These are phyloP conservation scores for Entelexis paramagnoliae DNA, from an alignment of 1,139 yeast genomes.

Conservation along the genomic window DNA sequence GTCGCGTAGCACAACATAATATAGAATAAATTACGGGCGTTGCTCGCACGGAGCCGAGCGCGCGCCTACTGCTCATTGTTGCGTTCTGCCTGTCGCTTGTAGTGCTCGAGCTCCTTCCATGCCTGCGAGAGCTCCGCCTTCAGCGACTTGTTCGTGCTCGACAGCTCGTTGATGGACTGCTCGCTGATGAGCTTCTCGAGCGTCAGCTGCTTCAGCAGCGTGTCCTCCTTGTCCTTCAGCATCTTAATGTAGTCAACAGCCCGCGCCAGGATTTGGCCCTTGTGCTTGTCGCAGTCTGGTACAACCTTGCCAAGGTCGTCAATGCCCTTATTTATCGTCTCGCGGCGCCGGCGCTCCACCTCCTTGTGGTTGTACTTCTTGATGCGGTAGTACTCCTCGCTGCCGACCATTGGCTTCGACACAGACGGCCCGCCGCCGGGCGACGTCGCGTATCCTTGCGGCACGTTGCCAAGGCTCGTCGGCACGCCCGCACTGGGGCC, in stretches of 20 bases:
- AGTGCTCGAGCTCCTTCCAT: slow-evolving; percentile 81
- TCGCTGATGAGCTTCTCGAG: slow-evolving; percentile 83
- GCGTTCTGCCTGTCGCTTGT: slow-evolving; percentile 41
- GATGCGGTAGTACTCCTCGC: slow-evolving; percentile 80
- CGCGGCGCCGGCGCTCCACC: slow-evolving; percentile 93
- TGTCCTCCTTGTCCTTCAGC: slow-evolving; percentile 77
- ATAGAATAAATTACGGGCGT: neutral
- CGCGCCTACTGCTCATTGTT: slow-evolving; percentile 4
- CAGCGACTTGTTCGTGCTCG: slow-evolving; percentile 66
- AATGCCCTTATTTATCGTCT: slow-evolving; percentile 81
- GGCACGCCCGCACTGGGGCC: slow-evolving; percentile 11
- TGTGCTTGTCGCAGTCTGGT: slow-evolving; percentile 84
- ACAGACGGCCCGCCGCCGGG: slow-evolving; percentile 5
- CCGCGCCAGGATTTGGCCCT: slow-evolving; percentile 76
- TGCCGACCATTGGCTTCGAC: slow-evolving; percentile 21
- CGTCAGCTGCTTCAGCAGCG: slow-evolving; percentile 87
- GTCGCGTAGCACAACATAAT: neutral
- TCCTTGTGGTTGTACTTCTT: slow-evolving; percentile 92
- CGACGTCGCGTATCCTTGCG: slow-evolving; percentile 3
- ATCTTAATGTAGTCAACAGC: slow-evolving; percentile 85
- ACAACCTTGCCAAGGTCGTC: slow-evolving; percentile 69
- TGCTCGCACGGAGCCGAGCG: too few species aligned
- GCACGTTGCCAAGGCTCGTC: slow-evolving; percentile 12
- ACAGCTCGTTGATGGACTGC: slow-evolving; percentile 75
- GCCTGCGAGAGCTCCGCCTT: slow-evolving; percentile 77